Percentiles rank a stretch among this genome's conserved stretches.
Evolutionary conservation across 2,329 filamentous ascomycete species (phyloP).

Genomic region (Penicillium italicum): DNA sequence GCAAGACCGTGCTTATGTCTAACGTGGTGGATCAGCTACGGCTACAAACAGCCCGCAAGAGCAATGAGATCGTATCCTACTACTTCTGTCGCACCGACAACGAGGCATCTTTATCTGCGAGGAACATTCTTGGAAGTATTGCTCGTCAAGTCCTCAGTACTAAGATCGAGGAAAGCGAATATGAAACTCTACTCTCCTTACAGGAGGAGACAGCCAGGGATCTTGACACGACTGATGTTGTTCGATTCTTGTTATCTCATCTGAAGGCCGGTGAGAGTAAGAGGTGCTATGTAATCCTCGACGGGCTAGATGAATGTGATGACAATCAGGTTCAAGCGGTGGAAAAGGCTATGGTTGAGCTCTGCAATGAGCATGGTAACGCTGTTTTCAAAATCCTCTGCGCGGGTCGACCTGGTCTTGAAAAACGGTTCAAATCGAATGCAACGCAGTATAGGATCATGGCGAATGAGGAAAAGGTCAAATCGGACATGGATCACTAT

Average conservation of each 20-base stretch:
- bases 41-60: slow-evolving; percentile 1
- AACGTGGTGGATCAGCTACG: slow-evolving; percentile 14
- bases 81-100: slow-evolving; percentile 14
- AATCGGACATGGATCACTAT: slow-evolving; percentile 13
- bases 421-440: background rate
- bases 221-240: background rate
- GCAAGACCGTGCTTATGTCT: slow-evolving; percentile 22
- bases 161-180: background rate
- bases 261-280: background rate
- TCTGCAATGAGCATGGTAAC: background rate
- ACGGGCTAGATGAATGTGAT: slow-evolving; percentile 8
- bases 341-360: background rate
- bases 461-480: background rate
- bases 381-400: slow-evolving; percentile 13
- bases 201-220: background rate
- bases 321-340: background rate
- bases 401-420: slow-evolving; percentile 17
- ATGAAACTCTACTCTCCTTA: background rate
- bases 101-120: slow-evolving; percentile 11
- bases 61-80: slow-evolving; percentile 12
- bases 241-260: background rate
- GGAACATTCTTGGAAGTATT: slow-evolving; percentile 20
- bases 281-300: slow-evolving; percentile 2
- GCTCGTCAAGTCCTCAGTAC: slow-evolving; percentile 17
- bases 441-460: background rate